These are phyloP conservation scores for Globisporangium takayamanum DNA, from an alignment of 352 stramenopile species.

Conservation along the genomic window DNA sequence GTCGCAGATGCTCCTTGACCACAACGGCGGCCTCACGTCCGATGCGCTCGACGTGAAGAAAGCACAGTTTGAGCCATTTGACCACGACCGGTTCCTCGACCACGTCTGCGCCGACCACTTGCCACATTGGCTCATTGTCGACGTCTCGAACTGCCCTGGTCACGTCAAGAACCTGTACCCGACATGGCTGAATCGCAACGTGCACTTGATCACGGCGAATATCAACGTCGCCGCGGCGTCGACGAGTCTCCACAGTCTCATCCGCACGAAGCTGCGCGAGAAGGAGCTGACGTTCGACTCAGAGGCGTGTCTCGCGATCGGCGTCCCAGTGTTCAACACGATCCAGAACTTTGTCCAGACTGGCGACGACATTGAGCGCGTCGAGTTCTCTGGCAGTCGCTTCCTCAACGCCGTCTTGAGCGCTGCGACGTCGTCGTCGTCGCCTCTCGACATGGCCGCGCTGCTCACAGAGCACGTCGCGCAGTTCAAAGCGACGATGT, in stretches of 20 bases:
- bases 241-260: conserved; percentile 62
- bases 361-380: conserved; percentile 84
- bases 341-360: conserved; percentile 91
- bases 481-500: conserved; percentile 39
- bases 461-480: conserved; percentile 72
- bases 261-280: conserved; percentile 65
- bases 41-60: conserved; percentile 23
- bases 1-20: conserved; percentile 60
- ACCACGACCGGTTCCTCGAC: conserved; percentile 61
- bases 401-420: conserved; percentile 84
- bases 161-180: conserved; percentile 84
- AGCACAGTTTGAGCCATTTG: conserved; percentile 31
- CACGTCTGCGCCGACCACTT: conserved; percentile 86
- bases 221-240: conserved; percentile 81
- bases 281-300: conserved; percentile 87
- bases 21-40: conserved; percentile 46
- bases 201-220: conserved; percentile 93
- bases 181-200: conserved; percentile 83
- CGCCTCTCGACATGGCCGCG: conserved; percentile 38
- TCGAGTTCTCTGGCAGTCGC: conserved; percentile 89
- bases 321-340: conserved; percentile 90
- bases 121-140: conserved; percentile 91
- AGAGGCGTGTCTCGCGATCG: conserved; percentile 75
- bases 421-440: conserved; percentile 14
- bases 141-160: conserved; percentile 88